Base-by-base conservation (phyloP, 2,329 filamentous ascomycete species). In the Zymoseptoria tritici region DNA sequence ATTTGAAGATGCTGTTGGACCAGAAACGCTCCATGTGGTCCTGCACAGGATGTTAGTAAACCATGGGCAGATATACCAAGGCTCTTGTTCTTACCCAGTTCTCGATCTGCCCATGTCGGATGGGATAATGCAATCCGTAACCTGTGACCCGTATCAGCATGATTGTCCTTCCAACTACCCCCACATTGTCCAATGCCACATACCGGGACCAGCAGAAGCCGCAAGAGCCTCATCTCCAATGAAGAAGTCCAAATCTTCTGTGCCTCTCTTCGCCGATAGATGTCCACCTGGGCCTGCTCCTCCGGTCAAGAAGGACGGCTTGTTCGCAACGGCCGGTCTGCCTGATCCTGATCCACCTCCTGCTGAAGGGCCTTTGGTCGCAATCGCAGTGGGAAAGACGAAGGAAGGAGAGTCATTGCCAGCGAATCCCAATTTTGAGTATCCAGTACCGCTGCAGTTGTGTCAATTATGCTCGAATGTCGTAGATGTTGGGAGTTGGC, bases 1-100 rank as follows among this genome's bases (percentile, higher is more conserved):
- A 99, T 77, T 99, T 99, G 85, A 99, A 99, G 79, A 99, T 99
- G 64, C 94, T 99, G 80, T 97, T 97, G 67, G 95, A 97, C 94
- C 94, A 99, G 80, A 97, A 99, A 64, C 94, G 88, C 77, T 99
- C 94, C 94, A 99, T 99, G 72, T 97, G 90, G 78, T 99, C 94
- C 90, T 94, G 67, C 5, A 57, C 63, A 52, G 36, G 65, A 60
- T 52, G 67, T 68, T 57, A 63, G 64, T 54, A 60, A 46, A 8
- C 9, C 22, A 19, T 13, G 20, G 9, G 24, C 16, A 52, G 21
- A 19, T 4, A 20, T 29, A 11, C 19, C 3, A 4, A 24, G 2
- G 13, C 19, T 19, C 24, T 24, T 4, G 13, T 16, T 20, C 24
- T 36, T 80, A 94, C 90, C 94, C 94, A 99, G 75, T 99, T 97